These are phyloP conservation scores for Athelia sp. DNA, from an alignment of 1,284 basidiomycete genomes.

Conservation along the genomic window DNA sequence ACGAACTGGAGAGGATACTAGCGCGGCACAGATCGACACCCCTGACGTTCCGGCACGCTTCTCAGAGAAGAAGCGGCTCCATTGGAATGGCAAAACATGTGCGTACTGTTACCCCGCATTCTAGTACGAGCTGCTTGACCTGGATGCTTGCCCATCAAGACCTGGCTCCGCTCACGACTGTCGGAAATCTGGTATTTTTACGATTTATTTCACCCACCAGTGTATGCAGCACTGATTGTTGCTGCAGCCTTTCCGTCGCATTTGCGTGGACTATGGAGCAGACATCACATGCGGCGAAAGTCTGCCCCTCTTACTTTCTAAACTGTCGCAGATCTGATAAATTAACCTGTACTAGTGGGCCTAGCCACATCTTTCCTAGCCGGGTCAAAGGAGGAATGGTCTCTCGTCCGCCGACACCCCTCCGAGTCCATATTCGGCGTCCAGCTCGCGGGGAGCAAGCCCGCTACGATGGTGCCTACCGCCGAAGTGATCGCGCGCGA, in stretches of 20 bases:
- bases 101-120: constrained; percentile 19
- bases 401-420: constrained; percentile 81
- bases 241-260: constrained; percentile 81
- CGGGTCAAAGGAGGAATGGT: constrained; percentile 90
- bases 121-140: background rate
- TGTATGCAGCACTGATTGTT: background rate
- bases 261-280: constrained; percentile 84
- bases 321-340: background rate
- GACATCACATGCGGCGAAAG: constrained; percentile 97
- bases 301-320: constrained; percentile 16
- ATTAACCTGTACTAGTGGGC: constrained; percentile 51
- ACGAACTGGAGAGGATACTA: constrained; percentile 26
- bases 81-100: constrained; percentile 90
- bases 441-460: constrained; percentile 80
- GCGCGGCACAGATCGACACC: constrained; percentile 38
- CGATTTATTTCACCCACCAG: constrained; percentile 13
- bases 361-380: constrained; percentile 77
- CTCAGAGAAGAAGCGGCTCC: constrained; percentile 80
- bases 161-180: constrained; percentile 92
- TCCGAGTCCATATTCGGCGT: constrained; percentile 90
- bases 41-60: constrained; percentile 70
- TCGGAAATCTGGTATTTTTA: constrained; percentile 92
- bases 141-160: constrained; percentile 40
- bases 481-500: constrained; percentile 83
- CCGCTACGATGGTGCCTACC: constrained; percentile 70